Evolutionary conservation across 163 green algal genomes (phyloP).

Genomic region (Volvox carteri): DNA sequence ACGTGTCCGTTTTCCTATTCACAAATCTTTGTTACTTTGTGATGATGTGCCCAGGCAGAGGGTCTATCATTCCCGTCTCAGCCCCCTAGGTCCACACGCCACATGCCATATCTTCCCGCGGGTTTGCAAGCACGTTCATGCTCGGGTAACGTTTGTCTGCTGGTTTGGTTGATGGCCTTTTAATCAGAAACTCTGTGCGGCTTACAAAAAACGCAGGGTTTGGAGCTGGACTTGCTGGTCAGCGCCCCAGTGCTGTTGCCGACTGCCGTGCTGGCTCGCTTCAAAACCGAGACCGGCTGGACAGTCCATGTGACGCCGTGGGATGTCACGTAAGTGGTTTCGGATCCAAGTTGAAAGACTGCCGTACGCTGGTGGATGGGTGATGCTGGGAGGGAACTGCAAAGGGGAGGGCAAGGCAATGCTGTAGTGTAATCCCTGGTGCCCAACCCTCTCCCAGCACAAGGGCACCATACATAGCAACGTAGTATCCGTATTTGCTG

Average conservation of each 20-base stretch:
- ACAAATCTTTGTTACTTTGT: no score
- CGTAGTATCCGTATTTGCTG: background rate
- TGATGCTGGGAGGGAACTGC: background rate
- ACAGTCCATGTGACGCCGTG: constrained; percentile 15
- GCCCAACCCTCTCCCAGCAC: no score
- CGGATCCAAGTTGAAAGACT: no score
- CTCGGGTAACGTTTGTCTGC: background rate
- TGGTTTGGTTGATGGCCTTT: background rate
- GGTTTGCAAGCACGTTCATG: background rate
- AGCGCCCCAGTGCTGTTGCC: background rate
- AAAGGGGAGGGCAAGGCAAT: background rate
- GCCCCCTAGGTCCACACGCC: no score
- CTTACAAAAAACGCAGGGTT: background rate
- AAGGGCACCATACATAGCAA: no score
- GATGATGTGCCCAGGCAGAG: no score
- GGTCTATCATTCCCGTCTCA: no score
- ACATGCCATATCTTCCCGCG: background rate
- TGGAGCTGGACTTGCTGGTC: constrained; percentile 22
- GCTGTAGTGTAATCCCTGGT: background rate
- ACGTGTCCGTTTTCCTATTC: no score
- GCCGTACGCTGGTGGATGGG: background rate
- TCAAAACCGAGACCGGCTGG: constrained; percentile 18
- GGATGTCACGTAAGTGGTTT: no score
- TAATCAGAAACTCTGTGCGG: background rate
- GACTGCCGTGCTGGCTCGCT: background rate